Evolutionary conservation across 1,139 yeast genomes (phyloP), one percentile per base, ranked within the genome.

Genomic region (Saccharomycopsis hybrid): DNA sequence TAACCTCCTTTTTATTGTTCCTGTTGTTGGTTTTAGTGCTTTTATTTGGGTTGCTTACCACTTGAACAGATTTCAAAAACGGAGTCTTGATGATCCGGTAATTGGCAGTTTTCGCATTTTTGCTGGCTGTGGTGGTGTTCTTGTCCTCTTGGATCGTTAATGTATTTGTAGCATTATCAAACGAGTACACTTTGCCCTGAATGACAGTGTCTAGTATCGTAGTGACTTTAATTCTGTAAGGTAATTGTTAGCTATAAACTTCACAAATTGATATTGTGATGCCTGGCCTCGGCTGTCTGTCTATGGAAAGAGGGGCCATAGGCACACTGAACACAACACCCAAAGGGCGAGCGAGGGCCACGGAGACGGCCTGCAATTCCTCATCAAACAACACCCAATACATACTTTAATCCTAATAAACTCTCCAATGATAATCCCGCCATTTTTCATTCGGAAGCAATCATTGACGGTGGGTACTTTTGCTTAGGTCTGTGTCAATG

Each of bases 101-200:
- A 27, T 32, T 39, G 4, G 39, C 25, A 3, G 25, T 25, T 18
- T 41, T 48, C 31, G 3, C 31, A 5, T 13, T 32, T 24, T 13
- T 27, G n/a, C n/a, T n/a, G n/a, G n/a, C n/a, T n/a, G n/a, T n/a
- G 13, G 2, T 30, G 9, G 40, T 43, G 11, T 31, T 43, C 8
- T 8, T 46, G 9, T 60, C 64, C 49, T 65, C 65, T 18, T 59
- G 59, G 32, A 67, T 51, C 4, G 74, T 66, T n/a, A 73, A 55
- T 3, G 74, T 70, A 55, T 65, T 65, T 31, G 73, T 66, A 7
- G 66, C 60, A 2, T 75, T 69, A 54, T 73, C 78, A 62, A 76
- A 81, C 5, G 88, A 75, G 62, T 80, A 82, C 36, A 85, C 74
- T 40, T 74, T 68, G 1, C 94, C 95, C 9, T 70, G 70, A 50